phyloP scores from a whole-genome alignment of 345 rosid genomes.

The Arabidopsis suecica region DNA sequence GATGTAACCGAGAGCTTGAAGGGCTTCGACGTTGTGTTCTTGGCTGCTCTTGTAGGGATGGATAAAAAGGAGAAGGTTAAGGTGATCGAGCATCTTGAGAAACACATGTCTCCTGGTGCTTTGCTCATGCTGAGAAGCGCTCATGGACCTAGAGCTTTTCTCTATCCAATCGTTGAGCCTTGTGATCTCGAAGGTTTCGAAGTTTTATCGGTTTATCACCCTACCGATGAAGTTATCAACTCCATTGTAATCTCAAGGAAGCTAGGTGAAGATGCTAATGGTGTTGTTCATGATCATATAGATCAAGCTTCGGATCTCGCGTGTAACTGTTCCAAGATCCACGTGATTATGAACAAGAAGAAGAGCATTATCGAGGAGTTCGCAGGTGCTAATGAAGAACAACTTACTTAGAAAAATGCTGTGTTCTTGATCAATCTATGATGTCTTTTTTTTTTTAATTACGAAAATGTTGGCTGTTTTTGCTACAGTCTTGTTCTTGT shows the following conservation, averaged over 20 bases:
- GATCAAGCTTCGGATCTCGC: constrained; percentile 42
- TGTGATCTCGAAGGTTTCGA: constrained; percentile 77
- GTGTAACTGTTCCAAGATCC: constrained; percentile 64
- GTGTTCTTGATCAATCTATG: constrained; percentile 19
- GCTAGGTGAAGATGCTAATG: constrained; percentile 8
- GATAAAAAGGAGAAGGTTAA: constrained; percentile 65
- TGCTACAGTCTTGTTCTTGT: constrained; percentile 30
- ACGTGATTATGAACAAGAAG: constrained; percentile 56
- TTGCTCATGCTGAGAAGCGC: constrained; percentile 86
- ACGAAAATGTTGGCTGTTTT: constrained; percentile 12
- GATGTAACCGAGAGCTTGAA: constrained; percentile 53
- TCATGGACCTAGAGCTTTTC: constrained; percentile 90
- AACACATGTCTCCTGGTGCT: constrained; percentile 77
- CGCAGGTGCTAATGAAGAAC: constrained; percentile 53
- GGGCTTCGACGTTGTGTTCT: constrained; percentile 82
- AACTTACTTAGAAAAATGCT: constrained; percentile 34
- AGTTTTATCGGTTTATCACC: constrained; percentile 78
- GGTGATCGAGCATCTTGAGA: constrained; percentile 70
- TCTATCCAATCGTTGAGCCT: constrained; percentile 77
- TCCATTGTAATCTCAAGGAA: constrained; percentile 76
- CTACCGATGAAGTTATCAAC: constrained; percentile 84
- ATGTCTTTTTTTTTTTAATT: not conserved
- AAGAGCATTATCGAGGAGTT: constrained; percentile 70
- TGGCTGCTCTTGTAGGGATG: constrained; percentile 96
- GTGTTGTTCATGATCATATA: constrained; percentile 24